These are phyloP conservation scores for Taphrina populina DNA, from an alignment of 1,139 yeast species.

Conservation along the genomic window DNA sequence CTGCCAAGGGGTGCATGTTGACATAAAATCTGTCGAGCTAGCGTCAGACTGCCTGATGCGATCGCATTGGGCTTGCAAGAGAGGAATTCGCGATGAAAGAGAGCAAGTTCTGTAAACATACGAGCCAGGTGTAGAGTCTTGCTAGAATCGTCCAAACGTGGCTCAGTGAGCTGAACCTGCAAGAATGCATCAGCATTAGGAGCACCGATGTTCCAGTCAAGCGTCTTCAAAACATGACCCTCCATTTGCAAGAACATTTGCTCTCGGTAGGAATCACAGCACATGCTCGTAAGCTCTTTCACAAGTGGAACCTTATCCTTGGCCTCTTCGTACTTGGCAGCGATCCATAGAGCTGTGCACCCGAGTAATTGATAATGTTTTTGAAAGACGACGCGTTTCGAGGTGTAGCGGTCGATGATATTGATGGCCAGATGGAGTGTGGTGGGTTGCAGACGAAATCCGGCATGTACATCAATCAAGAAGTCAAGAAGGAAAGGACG, in stretches of 20 bases:
- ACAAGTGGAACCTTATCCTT: constrained; percentile 80
- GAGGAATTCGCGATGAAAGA: constrained; percentile 69
- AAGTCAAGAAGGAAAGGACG: constrained; percentile 84
- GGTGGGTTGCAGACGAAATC: constrained; percentile 71
- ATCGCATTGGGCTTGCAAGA: constrained; percentile 61
- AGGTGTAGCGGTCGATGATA: constrained; percentile 85
- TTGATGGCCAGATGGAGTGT: constrained; percentile 77
- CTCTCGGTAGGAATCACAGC: constrained; percentile 80
- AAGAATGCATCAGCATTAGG: constrained; percentile 50
- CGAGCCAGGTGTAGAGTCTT: constrained; percentile 51
- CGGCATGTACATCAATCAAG: constrained; percentile 73
- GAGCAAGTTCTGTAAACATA: constrained; percentile 71
- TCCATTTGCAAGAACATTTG: constrained; percentile 96
- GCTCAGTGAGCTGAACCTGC: constrained; percentile 43
- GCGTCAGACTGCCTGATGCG: constrained; percentile 65
- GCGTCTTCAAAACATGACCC: constrained; percentile 75
- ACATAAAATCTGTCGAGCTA: constrained; percentile 63
- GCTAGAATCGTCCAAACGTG: constrained; percentile 42
- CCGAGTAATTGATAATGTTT: constrained; percentile 92
- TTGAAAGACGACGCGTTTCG: constrained; percentile 85
- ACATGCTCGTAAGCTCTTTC: constrained; percentile 71
- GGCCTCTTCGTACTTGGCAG: constrained; percentile 88
- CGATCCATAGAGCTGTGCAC: constrained; percentile 91
- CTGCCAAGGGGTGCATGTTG: constrained; percentile 39
- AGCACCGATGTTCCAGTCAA: constrained; percentile 75